These are phyloP conservation scores for Phytophthora lateralis DNA, from an alignment of 352 stramenopile species.

Conservation along the genomic window DNA sequence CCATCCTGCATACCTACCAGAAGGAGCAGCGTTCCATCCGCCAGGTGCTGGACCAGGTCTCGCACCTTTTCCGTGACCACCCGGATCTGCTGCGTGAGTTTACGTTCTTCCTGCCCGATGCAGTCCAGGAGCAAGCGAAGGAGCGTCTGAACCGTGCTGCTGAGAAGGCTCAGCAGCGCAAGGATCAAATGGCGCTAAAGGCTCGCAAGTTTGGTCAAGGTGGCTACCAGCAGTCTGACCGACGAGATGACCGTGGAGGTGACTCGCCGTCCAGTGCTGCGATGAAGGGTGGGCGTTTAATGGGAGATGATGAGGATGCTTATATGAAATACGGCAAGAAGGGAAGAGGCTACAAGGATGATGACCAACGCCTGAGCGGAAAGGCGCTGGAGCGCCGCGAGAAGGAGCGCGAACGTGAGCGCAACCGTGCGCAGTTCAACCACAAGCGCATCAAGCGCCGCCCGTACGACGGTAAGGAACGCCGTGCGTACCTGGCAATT, in stretches of 20 bases:
- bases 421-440: constrained; percentile 75
- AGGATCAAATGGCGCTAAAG: constrained; percentile 67
- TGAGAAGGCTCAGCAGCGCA: constrained; percentile 93
- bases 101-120: constrained; percentile 99
- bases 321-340: constrained; percentile 52
- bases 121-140: constrained; percentile 97
- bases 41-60: constrained; percentile 97
- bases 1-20: constrained; percentile 99
- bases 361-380: constrained; percentile 53
- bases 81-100: constrained; percentile 99
- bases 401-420: constrained; percentile 80
- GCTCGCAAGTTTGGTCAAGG: constrained; percentile 48
- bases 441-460: constrained; percentile 75
- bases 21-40: constrained; percentile 99
- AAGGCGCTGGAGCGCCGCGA: constrained; percentile 74
- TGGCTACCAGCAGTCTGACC: constrained; percentile 42
- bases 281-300: constrained; percentile 52
- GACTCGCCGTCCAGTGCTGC: constrained; percentile 64
- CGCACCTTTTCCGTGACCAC: constrained; percentile 98
- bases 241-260: constrained; percentile 48
- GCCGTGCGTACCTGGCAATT: constrained; percentile 71
- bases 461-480: constrained; percentile 76
- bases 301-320: constrained; percentile 51
- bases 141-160: constrained; percentile 95
- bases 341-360: constrained; percentile 57